Evolutionary conservation across 805 yeast genomes (phyloP), one percentile per base, ranked within the genome.

Genomic region (Candida silvicultrix): DNA sequence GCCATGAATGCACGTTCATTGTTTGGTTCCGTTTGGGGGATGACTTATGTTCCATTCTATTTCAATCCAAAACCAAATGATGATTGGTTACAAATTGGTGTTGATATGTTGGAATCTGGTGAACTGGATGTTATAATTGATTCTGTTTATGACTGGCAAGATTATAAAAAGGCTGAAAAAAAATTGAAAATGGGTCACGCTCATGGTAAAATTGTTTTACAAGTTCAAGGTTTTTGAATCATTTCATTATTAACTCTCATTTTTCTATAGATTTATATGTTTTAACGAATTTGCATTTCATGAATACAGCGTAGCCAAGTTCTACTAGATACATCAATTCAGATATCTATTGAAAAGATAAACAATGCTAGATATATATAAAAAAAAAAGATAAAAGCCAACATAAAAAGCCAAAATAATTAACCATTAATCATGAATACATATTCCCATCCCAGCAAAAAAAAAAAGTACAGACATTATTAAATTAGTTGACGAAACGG

Each of bases 161-260:
- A 83, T 5, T 74, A 66, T 47, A 53, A 69, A 38, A 66, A 70
- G 15, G 95, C 94, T 1, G 64, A 76, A 43, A 74, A 74, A 4
- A 70, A 69, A 53, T 64, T 85, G 47, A 64, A 63, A 16, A 59
- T 70, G 9, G 78, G 80, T 43, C 72, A 70, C 47, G 79, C 82
- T 8, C 76, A 73, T 46, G 96, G 96, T 34, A 88, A 87, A 61
- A 67, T 88, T 42, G 75, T 88, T n/a, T 46, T 72, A 71, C 38
- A 67, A 68, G n/a, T 76, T 71, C 45, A 59, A 59, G n/a, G n/a
- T n/a, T n/a, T n/a, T n/a, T n/a, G n/a, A n/a, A 28, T 28, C 31
- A 28, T 5, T 10, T 8, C 9, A 23, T 5, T 23, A 23, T 23
- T 6, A 23, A 9, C 9, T 9, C 9, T 23, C 25, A 23, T 23